Conservation (phyloP, 306 rosid species). For the Sphenostylis stenocarpa region DNA sequence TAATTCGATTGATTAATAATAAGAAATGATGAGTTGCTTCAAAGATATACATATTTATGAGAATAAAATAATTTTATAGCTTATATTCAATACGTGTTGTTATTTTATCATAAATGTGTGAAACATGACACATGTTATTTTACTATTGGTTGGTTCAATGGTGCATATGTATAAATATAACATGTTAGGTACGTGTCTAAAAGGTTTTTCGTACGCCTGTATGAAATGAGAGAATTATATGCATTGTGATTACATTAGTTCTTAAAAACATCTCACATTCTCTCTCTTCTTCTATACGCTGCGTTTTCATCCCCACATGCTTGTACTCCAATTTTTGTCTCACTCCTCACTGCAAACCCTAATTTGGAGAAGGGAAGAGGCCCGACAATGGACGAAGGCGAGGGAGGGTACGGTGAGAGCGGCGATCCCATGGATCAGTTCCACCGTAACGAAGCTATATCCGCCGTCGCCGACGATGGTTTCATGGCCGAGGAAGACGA, state of each 20-base stretch:
- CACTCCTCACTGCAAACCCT: slow-evolving; percentile 29
- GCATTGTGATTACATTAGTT: not conserved
- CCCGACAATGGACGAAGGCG: slow-evolving; percentile 57
- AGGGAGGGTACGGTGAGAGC: slow-evolving; percentile 63
- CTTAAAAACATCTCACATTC: not conserved
- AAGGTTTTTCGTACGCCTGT: not conserved
- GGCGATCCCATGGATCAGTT: slow-evolving; percentile 83
- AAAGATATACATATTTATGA: no score
- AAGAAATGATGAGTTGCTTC: no score
- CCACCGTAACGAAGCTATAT: slow-evolving; percentile 95
- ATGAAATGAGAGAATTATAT: not conserved
- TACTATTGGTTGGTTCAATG: not conserved
- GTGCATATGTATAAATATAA: not conserved
- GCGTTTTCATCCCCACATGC: not conserved
- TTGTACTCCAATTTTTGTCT: not conserved
- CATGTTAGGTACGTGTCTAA: not conserved
- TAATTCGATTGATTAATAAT: no score
- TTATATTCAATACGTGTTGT: no score
- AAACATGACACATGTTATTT: not conserved
- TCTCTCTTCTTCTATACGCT: not conserved
- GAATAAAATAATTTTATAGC: no score
- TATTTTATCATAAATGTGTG: no score
- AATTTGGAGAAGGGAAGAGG: not conserved
- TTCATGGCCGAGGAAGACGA: slow-evolving; percentile 87
- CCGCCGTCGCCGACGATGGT: slow-evolving; percentile 92